A percentile compares a stretch with the other conserved stretches of the same genome.
Evolutionary conservation across 1,139 yeast genomes (phyloP).

Genomic region (Diutina pseudorugosa): DNA sequence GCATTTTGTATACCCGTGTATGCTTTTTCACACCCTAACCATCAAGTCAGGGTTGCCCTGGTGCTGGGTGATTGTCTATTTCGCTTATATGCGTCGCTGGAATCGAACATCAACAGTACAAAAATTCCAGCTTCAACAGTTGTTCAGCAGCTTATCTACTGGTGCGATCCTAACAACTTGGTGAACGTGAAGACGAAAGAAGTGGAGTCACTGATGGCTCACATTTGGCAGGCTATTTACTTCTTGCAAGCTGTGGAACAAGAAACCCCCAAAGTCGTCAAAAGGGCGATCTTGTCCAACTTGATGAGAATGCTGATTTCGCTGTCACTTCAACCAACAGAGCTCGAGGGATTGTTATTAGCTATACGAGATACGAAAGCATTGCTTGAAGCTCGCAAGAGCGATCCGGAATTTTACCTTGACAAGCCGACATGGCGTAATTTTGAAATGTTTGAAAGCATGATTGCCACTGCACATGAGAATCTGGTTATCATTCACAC

Average conservation of each 20-base stretch:
- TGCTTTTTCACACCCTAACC: slow-evolving; percentile 64
- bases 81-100: slow-evolving; percentile 5
- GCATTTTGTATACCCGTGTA: slow-evolving; percentile 88
- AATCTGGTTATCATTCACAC: not conserved
- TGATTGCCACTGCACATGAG: slow-evolving; percentile 14
- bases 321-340: slow-evolving; percentile 18
- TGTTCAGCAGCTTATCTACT: slow-evolving; percentile 62
- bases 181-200: slow-evolving; percentile 38
- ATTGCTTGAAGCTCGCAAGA: slow-evolving; percentile 8
- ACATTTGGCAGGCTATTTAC: slow-evolving; percentile 45
- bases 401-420: slow-evolving; percentile 19
- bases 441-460: slow-evolving; percentile 29
- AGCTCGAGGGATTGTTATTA: slow-evolving; percentile 20
- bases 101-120: slow-evolving; percentile 14
- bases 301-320: slow-evolving; percentile 35
- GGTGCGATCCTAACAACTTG: slow-evolving; percentile 76
- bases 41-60: slow-evolving; percentile 56
- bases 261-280: slow-evolving; percentile 39
- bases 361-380: slow-evolving; percentile 23
- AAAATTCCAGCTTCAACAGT: slow-evolving; percentile 45
- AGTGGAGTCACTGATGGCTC: slow-evolving; percentile 33
- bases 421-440: slow-evolving; percentile 37
- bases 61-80: slow-evolving; percentile 58
- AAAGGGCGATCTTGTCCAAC: slow-evolving; percentile 43
- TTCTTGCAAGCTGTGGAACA: slow-evolving; percentile 40